Evolutionary conservation across 2,329 filamentous ascomycete genomes (phyloP).

Genomic region (Phyllosticta capitalensis): DNA sequence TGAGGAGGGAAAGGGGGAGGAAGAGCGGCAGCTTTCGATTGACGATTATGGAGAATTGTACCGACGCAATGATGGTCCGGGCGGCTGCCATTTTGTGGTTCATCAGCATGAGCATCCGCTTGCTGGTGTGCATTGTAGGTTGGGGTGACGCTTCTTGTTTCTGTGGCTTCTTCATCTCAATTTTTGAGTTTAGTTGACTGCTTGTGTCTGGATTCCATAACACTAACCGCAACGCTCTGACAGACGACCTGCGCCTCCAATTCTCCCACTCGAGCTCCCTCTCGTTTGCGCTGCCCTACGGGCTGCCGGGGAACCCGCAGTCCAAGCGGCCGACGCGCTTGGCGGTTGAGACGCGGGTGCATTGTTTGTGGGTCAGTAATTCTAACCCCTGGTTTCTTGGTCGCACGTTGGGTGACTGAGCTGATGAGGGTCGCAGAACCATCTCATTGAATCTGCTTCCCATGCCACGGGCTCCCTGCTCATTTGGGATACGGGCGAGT

Average conservation of each 20-base stretch:
- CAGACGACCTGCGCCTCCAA: constrained; percentile 57
- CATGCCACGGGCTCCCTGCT: constrained; percentile 34
- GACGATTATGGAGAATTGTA: constrained; percentile 38
- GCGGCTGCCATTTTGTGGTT: constrained; percentile 51
- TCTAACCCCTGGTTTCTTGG: background rate
- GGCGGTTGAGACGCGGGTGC: constrained; percentile 37
- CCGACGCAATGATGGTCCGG: constrained; percentile 33
- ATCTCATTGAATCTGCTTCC: constrained; percentile 36
- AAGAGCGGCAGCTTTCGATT: constrained; percentile 31
- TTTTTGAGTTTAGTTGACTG: background rate
- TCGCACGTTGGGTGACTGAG: background rate
- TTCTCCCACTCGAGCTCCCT: constrained; percentile 58
- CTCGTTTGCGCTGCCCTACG: constrained; percentile 43
- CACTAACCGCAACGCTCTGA: background rate
- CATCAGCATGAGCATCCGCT: constrained; percentile 66
- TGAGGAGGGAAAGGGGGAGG: too few species aligned
- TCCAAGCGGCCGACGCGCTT: constrained; percentile 30
- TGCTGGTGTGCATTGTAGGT: constrained; percentile 49
- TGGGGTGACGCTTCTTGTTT: background rate
- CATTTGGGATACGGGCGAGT: constrained; percentile 39
- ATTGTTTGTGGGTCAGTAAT: constrained; percentile 32
- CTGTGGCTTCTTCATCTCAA: background rate
- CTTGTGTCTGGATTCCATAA: too few species aligned
- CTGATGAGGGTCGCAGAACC: constrained; percentile 22
- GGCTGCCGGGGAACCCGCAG: constrained; percentile 34